Evolutionary conservation across 2,329 filamentous ascomycete genomes (phyloP), one percentile per base, ranked within the genome.

Genomic region (Cadophora sp.): DNA sequence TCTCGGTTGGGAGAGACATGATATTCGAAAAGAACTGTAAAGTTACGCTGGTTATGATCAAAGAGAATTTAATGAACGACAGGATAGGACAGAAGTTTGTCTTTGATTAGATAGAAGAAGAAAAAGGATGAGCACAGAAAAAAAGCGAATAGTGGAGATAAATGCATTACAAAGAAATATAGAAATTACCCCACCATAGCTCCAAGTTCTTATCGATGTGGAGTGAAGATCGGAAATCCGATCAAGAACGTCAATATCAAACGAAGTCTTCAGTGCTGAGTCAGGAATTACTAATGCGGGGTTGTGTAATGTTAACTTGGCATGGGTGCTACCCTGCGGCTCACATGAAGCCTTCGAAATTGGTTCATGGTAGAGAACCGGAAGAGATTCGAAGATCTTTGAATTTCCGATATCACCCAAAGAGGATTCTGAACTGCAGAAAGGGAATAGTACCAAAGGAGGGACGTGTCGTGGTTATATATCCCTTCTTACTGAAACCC

Each of bases 1-100:
- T 72, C 9, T 69, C 31, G 4, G 68, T 62, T n/a, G 73, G 70
- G n/a, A 72, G 65, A 61, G 75, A 64, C 74, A 75, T 76, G 31
- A 34, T 34, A 34, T 11, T 34, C n/a, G 11, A 6, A 5, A 11
- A 34, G 31, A 34, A 16, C 19, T 64, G 58, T 51, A 46, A 40
- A 53, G 43, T n/a, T n/a, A n/a, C n/a, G n/a, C n/a, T n/a, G n/a
- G n/a, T n/a, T n/a, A n/a, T n/a, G n/a, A n/a, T n/a, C n/a, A n/a
- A n/a, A n/a, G n/a, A n/a, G n/a, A n/a, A n/a, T n/a, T n/a, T n/a
- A n/a, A n/a, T n/a, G n/a, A n/a, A n/a, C n/a, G n/a, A n/a, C n/a
- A n/a, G n/a, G n/a, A n/a, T n/a, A n/a, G n/a, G n/a, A 37, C 55
- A 26, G 26, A 51, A 37, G 14, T 40, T 31, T 5, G 19, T 55